A percentile compares a stretch with the other conserved stretches of the same genome.
phyloP scores from a whole-genome alignment of 202 grass and related monocot species.

The Elaeis oleifera region DNA sequence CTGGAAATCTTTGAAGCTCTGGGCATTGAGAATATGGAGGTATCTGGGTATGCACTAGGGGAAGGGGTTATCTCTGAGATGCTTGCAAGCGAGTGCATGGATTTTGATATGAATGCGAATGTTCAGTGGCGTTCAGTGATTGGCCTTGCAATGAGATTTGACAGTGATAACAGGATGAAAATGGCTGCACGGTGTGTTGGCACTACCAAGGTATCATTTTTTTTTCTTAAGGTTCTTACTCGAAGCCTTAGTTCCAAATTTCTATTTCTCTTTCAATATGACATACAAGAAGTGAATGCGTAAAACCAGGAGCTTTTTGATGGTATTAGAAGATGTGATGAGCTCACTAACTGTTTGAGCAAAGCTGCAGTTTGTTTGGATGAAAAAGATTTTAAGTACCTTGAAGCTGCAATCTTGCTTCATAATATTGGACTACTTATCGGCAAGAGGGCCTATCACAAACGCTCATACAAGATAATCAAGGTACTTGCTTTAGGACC shows the following conservation, averaged over 20 bases:
- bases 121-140: not conserved
- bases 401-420: conserved; percentile 7
- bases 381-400: conserved; percentile 8
- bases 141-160: no score
- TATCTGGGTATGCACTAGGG: conserved; percentile 9
- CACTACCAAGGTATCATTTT: no score
- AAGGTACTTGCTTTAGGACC: not conserved
- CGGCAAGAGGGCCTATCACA: conserved; percentile 1
- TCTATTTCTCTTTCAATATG: no score
- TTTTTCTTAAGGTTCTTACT: no score
- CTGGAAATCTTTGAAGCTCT: conserved; percentile 8
- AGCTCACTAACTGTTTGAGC: no score
- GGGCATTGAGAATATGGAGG: conserved; percentile 4
- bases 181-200: no score
- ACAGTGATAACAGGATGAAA: no score
- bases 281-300: no score
- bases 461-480: conserved; percentile 8
- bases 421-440: conserved; percentile 8
- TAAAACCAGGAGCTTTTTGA: no score
- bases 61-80: conserved; percentile 11
- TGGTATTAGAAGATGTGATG: no score
- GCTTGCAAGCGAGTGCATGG: conserved; percentile 5
- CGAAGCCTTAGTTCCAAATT: no score
- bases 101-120: not conserved
- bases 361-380: not conserved